Conservation (phyloP, 108 stramenopile genomes). For the Nitzschia sp. region DNA sequence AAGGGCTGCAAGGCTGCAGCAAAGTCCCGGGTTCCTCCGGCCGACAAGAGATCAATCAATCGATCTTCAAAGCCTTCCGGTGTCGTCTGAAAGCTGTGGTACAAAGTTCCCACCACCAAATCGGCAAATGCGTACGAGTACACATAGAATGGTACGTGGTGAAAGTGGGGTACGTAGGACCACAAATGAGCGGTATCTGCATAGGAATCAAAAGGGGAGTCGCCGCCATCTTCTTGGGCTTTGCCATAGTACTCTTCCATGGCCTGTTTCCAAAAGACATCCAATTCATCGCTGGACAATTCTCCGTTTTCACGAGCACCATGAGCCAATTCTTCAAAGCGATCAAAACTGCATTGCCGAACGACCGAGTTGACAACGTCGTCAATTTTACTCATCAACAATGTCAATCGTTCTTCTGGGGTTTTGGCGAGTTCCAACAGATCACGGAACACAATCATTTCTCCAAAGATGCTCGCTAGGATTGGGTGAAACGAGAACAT, state of each 20-base stretch:
- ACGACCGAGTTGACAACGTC: slow-evolving; percentile 48
- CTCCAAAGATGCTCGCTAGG: slow-evolving; percentile 40
- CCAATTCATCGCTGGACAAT: slow-evolving; percentile 39
- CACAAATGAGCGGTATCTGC: slow-evolving; percentile 41
- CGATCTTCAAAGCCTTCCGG: slow-evolving; percentile 50
- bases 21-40: slow-evolving; percentile 48
- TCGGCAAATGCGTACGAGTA: slow-evolving; percentile 52
- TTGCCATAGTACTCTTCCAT: slow-evolving; percentile 46
- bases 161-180: slow-evolving; percentile 47
- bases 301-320: slow-evolving; percentile 44
- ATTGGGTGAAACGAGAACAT: too few species aligned
- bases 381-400: slow-evolving; percentile 50
- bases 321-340: slow-evolving; percentile 48
- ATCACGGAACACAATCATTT: slow-evolving; percentile 54
- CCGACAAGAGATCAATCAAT: slow-evolving; percentile 34
- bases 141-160: slow-evolving; percentile 53
- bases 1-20: slow-evolving; percentile 39
- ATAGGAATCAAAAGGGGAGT: slow-evolving; percentile 47
- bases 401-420: slow-evolving; percentile 37
- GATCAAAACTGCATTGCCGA: slow-evolving; percentile 51
- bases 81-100: slow-evolving; percentile 41
- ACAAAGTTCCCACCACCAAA: slow-evolving; percentile 44
- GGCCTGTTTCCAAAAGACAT: slow-evolving; percentile 43
- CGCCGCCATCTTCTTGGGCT: slow-evolving; percentile 31
- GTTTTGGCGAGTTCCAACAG: slow-evolving; percentile 29